Evolutionary conservation across 331 rosid species (phyloP), one percentile per base, ranked within the genome.

Genomic region (Pyrus hybrid): DNA sequence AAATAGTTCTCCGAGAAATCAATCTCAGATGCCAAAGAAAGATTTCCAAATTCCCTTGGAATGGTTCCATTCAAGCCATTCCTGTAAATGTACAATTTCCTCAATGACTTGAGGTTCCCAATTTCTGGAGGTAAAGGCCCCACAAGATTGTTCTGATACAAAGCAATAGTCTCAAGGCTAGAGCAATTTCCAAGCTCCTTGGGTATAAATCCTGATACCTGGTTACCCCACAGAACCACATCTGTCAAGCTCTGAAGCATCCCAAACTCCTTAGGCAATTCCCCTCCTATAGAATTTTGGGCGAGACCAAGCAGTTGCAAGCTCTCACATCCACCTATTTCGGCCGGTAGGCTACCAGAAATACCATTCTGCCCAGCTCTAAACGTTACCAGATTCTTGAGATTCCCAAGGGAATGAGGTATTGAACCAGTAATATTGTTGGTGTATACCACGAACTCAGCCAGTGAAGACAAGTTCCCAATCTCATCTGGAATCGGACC

Each of bases 1-100:
- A 95, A 80, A 67, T 63, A 65, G 74, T 95, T 95, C 80, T 95
- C 98, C 1, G 97, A 92, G 84, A 95, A 86, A 89, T 95, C 99
- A 70, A 95, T 83, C 77, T 85, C 83, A 45, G 49, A 9, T 49
- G 84, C 95, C 35, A 62, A 76, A 61, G 92, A 86, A 83, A 92
- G 97, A 80, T 95, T 95, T 78, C 98, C 97, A 60, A 90, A 79
- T 83, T 85, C 91, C 85, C 82, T 88, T 23, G 97, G 99, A 81
- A 95, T 95, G 49, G 91, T 88, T 77, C 99, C 99, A 82, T 95
- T 95, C 83, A 95, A 68, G 72, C 58, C 82, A 81, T 92, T 95
- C 78, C 91, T 83, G 81, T 45, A 95, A 18, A 85, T 83, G 80
- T 92, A 95, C 87, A 95, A 72, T 83, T 66, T 83, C 74, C 72